Conservation (phyloP, 140 eudicot genomes). For the Oenanthe javanica region DNA sequence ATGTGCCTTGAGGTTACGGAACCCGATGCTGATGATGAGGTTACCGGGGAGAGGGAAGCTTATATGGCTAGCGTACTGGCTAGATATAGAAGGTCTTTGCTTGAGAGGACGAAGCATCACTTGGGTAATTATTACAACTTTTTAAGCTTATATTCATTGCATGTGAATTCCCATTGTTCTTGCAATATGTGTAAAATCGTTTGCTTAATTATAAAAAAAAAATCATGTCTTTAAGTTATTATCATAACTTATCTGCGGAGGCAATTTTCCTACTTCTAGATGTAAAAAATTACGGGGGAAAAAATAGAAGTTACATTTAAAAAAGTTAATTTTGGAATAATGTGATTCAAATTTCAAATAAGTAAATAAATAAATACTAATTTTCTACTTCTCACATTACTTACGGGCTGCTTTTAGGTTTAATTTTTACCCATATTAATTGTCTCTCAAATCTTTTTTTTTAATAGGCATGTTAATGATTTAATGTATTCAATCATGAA, state of each 20-base stretch:
- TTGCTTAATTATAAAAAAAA: too few relatives aligned
- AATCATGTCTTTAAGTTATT: too few relatives aligned
- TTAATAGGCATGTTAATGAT: neutral
- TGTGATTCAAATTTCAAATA: too few relatives aligned
- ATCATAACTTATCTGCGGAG: too few relatives aligned
- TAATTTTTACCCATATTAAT: too few relatives aligned
- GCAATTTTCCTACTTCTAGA: too few relatives aligned
- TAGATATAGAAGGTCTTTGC: slow-evolving; percentile 59
- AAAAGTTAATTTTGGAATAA: too few relatives aligned
- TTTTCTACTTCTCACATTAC: too few relatives aligned
- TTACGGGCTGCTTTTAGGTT: too few relatives aligned
- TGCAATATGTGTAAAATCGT: neutral
- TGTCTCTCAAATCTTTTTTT: neutral
- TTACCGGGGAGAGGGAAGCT: slow-evolving; percentile 89
- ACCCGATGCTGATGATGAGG: slow-evolving; percentile 91
- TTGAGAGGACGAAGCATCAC: slow-evolving; percentile 92
- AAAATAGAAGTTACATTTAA: too few relatives aligned
- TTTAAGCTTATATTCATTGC: neutral
- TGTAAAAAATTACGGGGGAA: too few relatives aligned
- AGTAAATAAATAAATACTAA: too few relatives aligned
- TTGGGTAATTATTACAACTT: slow-evolving; percentile 39
- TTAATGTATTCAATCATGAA: neutral
- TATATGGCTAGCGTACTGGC: slow-evolving; percentile 90
- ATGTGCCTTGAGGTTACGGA: slow-evolving; percentile 78
- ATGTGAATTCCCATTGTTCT: neutral